These are phyloP conservation scores for Tricholoma sp. DNA, from an alignment of 768 basidiomycete species.

Conservation along the genomic window DNA sequence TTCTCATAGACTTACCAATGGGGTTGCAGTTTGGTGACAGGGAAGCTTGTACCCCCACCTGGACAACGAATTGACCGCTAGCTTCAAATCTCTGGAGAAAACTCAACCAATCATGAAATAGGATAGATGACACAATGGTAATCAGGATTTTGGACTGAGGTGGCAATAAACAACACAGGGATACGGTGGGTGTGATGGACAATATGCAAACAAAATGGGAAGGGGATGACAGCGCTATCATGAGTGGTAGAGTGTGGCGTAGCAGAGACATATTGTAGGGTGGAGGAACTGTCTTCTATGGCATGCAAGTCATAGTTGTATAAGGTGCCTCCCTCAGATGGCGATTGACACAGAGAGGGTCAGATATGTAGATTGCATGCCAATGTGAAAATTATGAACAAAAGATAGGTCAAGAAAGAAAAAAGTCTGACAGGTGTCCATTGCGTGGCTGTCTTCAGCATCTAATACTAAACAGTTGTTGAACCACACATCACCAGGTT, in stretches of 20 bases:
- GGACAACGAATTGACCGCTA: conserved; percentile 10
- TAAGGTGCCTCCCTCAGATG: conserved; percentile 73
- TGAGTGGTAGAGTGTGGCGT: conserved; percentile 7
- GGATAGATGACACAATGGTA: conserved; percentile 1
- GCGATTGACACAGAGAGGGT: conserved; percentile 35
- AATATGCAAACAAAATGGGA: conserved; percentile 1
- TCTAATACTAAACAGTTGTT: conserved; percentile 37
- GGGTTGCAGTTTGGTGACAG: conserved; percentile 20
- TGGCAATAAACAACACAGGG: conserved; percentile 14
- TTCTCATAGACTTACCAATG: conserved; percentile 18
- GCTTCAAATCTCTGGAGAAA: too few relatives aligned
- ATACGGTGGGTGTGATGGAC: conserved; percentile 1
- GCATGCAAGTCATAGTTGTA: conserved; percentile 50
- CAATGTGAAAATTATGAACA: conserved; percentile 26
- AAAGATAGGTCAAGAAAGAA: conserved; percentile 16
- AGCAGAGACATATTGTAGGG: conserved; percentile 9
- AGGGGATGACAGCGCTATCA: conserved; percentile 2
- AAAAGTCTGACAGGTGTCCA: conserved; percentile 34
- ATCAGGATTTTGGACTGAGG: conserved; percentile 15
- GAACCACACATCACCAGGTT: background rate
- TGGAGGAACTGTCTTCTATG: conserved; percentile 41
- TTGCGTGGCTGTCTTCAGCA: conserved; percentile 76
- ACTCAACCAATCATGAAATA: background rate
- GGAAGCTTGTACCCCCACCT: conserved; percentile 38
- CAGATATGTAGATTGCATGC: conserved; percentile 42